Evolutionary conservation across 495 filamentous ascomycete genomes (phyloP).

Genomic region (Elasticomyces elasticus): DNA sequence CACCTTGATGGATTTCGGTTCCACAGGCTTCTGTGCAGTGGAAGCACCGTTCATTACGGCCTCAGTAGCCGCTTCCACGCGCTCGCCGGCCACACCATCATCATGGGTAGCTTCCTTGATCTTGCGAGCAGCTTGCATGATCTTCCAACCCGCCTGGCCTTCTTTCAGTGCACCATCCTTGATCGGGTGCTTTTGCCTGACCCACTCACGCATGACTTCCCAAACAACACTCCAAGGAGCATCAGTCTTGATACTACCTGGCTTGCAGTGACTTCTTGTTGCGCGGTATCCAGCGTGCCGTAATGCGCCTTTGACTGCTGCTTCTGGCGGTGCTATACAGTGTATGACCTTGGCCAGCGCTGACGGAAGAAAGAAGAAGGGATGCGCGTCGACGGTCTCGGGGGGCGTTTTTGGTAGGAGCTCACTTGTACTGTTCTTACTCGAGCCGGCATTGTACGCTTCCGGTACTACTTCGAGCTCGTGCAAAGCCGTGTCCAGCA

Average conservation of each 20-base stretch:
- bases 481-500: constrained; percentile 79
- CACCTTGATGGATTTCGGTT: constrained; percentile 46
- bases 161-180: constrained; percentile 58
- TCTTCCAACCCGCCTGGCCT: constrained; percentile 56
- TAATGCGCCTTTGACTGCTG: constrained; percentile 68
- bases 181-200: constrained; percentile 61
- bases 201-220: constrained; percentile 92
- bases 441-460: constrained; percentile 5
- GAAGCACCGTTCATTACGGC: constrained; percentile 22
- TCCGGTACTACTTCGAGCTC: constrained; percentile 40
- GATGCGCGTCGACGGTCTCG: constrained; percentile 53
- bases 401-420: constrained; percentile 31
- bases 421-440: constrained; percentile 14
- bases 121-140: constrained; percentile 41
- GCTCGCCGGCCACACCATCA: constrained; percentile 23
- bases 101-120: constrained; percentile 25
- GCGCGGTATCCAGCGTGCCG: constrained; percentile 67
- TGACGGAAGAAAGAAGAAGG: constrained; percentile 79
- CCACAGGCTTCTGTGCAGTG: constrained; percentile 1
- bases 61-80: neutral
- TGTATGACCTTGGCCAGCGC: constrained; percentile 62
- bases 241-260: constrained; percentile 82
- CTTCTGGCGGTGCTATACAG: constrained; percentile 61
- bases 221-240: constrained; percentile 82
- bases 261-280: constrained; percentile 74